A percentile compares a stretch with the other conserved stretches of the same genome.
Conservation (phyloP, 305 asterid genomes). For the Striga hermonthica region DNA sequence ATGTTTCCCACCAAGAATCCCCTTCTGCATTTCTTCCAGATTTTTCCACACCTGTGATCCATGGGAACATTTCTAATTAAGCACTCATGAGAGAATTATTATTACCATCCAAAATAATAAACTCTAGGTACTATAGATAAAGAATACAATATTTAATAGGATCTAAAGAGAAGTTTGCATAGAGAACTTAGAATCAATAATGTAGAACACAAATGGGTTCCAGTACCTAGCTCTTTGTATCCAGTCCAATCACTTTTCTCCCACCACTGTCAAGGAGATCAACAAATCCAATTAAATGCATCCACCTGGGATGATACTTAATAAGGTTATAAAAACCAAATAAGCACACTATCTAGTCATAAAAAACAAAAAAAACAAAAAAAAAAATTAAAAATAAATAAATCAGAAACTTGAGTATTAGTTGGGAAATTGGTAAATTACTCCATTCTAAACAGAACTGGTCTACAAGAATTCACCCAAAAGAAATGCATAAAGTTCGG, state of each 20-base stretch:
- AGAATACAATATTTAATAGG: not conserved
- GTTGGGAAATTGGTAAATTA: not conserved
- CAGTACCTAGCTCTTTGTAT: conserved; percentile 92
- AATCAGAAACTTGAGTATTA: conserved; percentile 3
- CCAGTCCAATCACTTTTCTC: conserved; percentile 99
- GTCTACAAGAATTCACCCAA: conserved; percentile 4
- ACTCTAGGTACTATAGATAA: not conserved
- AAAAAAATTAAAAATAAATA: too few relatives aligned
- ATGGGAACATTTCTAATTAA: conserved; percentile 29
- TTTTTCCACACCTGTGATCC: conserved; percentile 80
- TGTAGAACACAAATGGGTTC: conserved; percentile 14
- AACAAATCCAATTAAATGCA: conserved; percentile 95
- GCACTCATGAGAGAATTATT: conserved; percentile 15
- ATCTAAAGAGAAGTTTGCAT: not conserved
- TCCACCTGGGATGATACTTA: conserved; percentile 85
- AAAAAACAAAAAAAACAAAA: conserved; percentile 23
- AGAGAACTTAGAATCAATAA: conserved; percentile 6
- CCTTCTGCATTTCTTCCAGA: conserved; percentile 94
- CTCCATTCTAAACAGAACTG: conserved; percentile 4
- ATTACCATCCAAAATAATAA: not conserved
- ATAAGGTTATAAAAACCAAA: conserved; percentile 52
- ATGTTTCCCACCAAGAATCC: conserved; percentile 99
- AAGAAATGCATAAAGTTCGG: not conserved
- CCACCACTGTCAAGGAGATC: conserved; percentile 99
- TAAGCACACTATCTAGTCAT: conserved; percentile 16